Percentiles rank a stretch among this genome's conserved stretches.
phyloP scores from a whole-genome alignment of 768 basidiomycete species.

The Lepiota venenata region DNA sequence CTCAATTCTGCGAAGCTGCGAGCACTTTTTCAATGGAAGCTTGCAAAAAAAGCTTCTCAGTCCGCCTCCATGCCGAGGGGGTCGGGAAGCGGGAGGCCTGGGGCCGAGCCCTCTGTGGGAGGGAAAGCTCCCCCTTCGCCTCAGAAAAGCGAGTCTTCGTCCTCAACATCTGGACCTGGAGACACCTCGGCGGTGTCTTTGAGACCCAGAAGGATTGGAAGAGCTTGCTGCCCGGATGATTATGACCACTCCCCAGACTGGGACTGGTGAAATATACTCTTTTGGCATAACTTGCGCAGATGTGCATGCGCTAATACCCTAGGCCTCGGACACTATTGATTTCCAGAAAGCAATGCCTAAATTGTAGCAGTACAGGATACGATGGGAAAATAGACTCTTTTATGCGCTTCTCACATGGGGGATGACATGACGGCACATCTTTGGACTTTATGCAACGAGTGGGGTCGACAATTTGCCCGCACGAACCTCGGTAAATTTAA shows the following conservation, averaged over 20 bases:
- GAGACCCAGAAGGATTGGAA: background rate
- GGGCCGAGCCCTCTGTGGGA: background rate
- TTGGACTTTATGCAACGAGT: background rate
- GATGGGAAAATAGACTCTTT: constrained; percentile 7
- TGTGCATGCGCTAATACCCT: background rate
- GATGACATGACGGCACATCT: background rate
- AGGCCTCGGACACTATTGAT: background rate
- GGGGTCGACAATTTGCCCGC: background rate
- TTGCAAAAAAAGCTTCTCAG: background rate
- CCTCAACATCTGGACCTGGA: background rate
- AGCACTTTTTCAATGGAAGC: constrained; percentile 8
- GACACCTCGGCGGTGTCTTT: background rate
- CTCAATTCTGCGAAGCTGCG: constrained; percentile 1
- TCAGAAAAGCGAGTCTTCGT: background rate
- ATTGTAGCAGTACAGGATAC: constrained; percentile 1
- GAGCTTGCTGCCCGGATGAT: background rate
- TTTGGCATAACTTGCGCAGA: background rate
- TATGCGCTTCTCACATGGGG: constrained; percentile 6
- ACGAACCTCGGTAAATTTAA: constrained; percentile 5
- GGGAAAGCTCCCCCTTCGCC: background rate
- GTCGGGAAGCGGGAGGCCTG: background rate
- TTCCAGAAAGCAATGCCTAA: constrained; percentile 5
- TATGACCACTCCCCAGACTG: constrained; percentile 8
- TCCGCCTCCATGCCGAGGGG: background rate
- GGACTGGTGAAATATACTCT: constrained; percentile 10